These are phyloP conservation scores for Metarhizium guizhouense DNA, from an alignment of 2,329 filamentous ascomycete genomes.

Conservation along the genomic window DNA sequence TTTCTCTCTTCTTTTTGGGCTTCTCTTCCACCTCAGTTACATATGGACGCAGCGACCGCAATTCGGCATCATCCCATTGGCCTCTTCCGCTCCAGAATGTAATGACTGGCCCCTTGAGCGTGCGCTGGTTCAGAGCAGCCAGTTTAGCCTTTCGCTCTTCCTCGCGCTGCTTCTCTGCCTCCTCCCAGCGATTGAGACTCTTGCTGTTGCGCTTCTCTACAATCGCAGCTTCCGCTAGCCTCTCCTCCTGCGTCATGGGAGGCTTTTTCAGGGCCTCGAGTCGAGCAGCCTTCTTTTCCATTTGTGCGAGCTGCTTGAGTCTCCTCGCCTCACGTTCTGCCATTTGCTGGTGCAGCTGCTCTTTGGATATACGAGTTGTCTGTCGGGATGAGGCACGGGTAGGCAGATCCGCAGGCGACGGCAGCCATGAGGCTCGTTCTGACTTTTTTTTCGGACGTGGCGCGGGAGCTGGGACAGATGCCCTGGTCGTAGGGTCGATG, in stretches of 20 bases:
- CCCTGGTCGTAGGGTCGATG: slow-evolving; percentile 46
- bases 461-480: slow-evolving; percentile 24
- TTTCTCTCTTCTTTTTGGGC: slow-evolving; percentile 47
- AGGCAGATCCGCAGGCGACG: slow-evolving; percentile 43
- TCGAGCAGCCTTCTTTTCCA: slow-evolving; percentile 60
- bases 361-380: slow-evolving; percentile 51
- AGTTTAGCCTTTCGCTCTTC: slow-evolving; percentile 76
- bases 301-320: slow-evolving; percentile 58
- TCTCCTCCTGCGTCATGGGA: slow-evolving; percentile 78
- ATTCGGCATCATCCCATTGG: slow-evolving; percentile 67
- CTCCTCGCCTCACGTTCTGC: slow-evolving; percentile 62
- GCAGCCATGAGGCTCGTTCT: slow-evolving; percentile 50
- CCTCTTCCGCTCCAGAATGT: slow-evolving; percentile 91
- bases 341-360: slow-evolving; percentile 61
- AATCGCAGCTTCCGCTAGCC: slow-evolving; percentile 70
- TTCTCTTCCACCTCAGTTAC: slow-evolving; percentile 55
- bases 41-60: slow-evolving; percentile 60
- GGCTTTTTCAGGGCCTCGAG: slow-evolving; percentile 68
- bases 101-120: slow-evolving; percentile 79
- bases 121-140: slow-evolving; percentile 79
- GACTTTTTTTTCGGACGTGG: slow-evolving; percentile 51
- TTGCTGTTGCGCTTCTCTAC: slow-evolving; percentile 83
- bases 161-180: slow-evolving; percentile 79
- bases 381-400: slow-evolving; percentile 49
- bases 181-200: slow-evolving; percentile 89